phyloP scores from a whole-genome alignment of 169 alveolate genomes.

The Babesia ovata region DNA sequence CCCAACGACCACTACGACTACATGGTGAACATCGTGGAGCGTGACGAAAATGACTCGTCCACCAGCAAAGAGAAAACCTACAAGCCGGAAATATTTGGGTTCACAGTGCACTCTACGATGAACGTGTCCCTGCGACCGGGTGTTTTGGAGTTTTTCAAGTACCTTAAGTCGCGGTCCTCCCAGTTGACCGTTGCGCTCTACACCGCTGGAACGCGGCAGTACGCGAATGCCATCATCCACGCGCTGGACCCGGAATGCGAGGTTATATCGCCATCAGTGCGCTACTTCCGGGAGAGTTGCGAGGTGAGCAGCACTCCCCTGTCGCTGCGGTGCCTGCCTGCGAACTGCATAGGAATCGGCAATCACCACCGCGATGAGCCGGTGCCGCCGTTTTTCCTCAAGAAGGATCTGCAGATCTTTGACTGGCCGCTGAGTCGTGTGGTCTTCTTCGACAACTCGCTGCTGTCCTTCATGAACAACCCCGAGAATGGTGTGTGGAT shows the following conservation, averaged over 20 bases:
- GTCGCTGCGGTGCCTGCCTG: constrained; percentile 17
- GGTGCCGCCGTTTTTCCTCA: constrained; percentile 23
- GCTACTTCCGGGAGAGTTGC: constrained; percentile 41
- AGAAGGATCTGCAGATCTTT: constrained; percentile 23
- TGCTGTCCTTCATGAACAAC: constrained; percentile 36
- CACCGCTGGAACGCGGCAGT: constrained; percentile 49
- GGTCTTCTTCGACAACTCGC: constrained; percentile 43
- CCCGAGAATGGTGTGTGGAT: constrained; percentile 60
- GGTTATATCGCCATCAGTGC: constrained; percentile 9
- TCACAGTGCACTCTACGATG: constrained; percentile 41
- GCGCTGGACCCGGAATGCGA: constrained; percentile 37
- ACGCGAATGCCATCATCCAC: constrained; percentile 47
- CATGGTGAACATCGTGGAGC: constrained; percentile 36
- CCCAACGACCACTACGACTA: constrained; percentile 38
- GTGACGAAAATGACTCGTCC: not conserved
- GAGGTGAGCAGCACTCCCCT: constrained; percentile 25
- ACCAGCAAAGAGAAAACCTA: not conserved
- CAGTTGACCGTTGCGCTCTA: constrained; percentile 36
- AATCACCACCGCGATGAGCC: constrained; percentile 35
- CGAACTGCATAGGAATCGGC: constrained; percentile 21
- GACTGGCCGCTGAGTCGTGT: constrained; percentile 50
- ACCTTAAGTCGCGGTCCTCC: constrained; percentile 3
- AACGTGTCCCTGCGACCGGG: constrained; percentile 49
- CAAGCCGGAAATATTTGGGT: constrained; percentile 4
- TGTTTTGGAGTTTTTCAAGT: constrained; percentile 33